These are phyloP conservation scores for Xylaria sp. DNA, from an alignment of 2,329 filamentous ascomycete species.

Conservation along the genomic window DNA sequence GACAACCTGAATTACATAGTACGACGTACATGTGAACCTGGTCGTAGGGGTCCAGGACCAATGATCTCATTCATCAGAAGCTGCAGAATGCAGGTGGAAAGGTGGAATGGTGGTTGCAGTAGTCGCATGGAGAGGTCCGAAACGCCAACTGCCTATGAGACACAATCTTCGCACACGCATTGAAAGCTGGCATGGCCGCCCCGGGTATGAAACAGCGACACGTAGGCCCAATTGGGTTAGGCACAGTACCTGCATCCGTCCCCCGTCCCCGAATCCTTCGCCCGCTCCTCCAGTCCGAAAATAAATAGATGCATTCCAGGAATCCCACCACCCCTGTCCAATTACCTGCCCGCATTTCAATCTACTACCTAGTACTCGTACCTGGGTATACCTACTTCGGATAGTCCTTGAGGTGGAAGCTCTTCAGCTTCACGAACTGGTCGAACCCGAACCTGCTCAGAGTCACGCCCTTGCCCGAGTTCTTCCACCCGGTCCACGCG, in stretches of 20 bases:
- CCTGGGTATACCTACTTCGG: constrained; percentile 52
- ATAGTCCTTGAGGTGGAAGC: constrained; percentile 87
- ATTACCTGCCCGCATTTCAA: constrained; percentile 1
- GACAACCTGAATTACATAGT: no score
- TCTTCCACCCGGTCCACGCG: constrained; percentile 98
- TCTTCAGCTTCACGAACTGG: constrained; percentile 95
- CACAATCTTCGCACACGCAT: constrained; percentile 19
- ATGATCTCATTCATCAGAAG: constrained; percentile 14
- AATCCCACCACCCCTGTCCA: not conserved
- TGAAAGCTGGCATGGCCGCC: constrained; percentile 10
- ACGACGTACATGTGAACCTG: not conserved
- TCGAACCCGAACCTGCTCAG: constrained; percentile 90
- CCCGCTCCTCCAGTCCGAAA: not conserved
- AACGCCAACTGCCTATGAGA: constrained; percentile 25
- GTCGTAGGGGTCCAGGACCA: constrained; percentile 6
- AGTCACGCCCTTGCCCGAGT: constrained; percentile 89
- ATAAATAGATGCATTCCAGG: constrained; percentile 20
- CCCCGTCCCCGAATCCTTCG: constrained; percentile 14
- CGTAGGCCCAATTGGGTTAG: constrained; percentile 15
- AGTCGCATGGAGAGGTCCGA: no score
- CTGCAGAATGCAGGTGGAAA: constrained; percentile 5
- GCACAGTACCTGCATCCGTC: constrained; percentile 3
- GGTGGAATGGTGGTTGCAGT: constrained; percentile 17
- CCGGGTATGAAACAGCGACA: constrained; percentile 23
- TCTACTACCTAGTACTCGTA: not conserved